These are phyloP conservation scores for Veloboletus limbatus DNA, from an alignment of 1,284 basidiomycete genomes.

Conservation along the genomic window DNA sequence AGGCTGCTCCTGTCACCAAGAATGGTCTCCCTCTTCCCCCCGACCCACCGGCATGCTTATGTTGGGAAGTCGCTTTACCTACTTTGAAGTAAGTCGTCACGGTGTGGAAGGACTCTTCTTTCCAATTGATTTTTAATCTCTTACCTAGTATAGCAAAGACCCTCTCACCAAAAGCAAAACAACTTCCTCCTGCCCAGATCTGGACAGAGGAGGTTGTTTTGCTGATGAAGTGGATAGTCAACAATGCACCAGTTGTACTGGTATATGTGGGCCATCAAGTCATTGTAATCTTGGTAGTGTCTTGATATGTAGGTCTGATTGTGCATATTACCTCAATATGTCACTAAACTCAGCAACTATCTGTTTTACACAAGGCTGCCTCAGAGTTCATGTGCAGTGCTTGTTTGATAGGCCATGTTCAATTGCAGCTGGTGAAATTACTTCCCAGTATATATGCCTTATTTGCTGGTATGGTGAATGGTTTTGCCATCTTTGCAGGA, in stretches of 20 bases:
- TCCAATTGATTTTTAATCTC: background rate
- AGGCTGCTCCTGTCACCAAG: background rate
- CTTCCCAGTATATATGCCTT: slow-evolving; percentile 29
- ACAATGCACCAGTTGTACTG: slow-evolving; percentile 1
- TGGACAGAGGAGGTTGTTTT: too few relatives aligned
- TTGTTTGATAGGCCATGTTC: slow-evolving; percentile 31
- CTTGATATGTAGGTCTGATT: background rate
- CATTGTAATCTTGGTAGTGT: slow-evolving; percentile 1
- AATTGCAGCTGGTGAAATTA: slow-evolving; percentile 28
- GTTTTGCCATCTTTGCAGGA: slow-evolving; percentile 26
- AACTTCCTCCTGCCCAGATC: too few relatives aligned
- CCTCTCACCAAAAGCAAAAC: slow-evolving; percentile 3
- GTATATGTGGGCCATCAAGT: background rate
- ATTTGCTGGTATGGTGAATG: slow-evolving; percentile 9
- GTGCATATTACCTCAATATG: background rate
- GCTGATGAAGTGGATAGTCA: background rate
- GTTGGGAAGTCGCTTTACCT: slow-evolving; percentile 18
- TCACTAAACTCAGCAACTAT: background rate
- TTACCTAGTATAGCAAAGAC: slow-evolving; percentile 4
- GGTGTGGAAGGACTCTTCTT: background rate
- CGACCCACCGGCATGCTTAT: slow-evolving; percentile 17
- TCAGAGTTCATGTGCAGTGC: slow-evolving; percentile 29
- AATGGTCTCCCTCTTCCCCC: slow-evolving; percentile 17
- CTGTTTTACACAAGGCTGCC: slow-evolving; percentile 10
- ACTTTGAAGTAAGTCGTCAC: slow-evolving; percentile 12